These are phyloP conservation scores for Ganoderma resinaceum DNA, from an alignment of 1,284 basidiomycete species.

Conservation along the genomic window DNA sequence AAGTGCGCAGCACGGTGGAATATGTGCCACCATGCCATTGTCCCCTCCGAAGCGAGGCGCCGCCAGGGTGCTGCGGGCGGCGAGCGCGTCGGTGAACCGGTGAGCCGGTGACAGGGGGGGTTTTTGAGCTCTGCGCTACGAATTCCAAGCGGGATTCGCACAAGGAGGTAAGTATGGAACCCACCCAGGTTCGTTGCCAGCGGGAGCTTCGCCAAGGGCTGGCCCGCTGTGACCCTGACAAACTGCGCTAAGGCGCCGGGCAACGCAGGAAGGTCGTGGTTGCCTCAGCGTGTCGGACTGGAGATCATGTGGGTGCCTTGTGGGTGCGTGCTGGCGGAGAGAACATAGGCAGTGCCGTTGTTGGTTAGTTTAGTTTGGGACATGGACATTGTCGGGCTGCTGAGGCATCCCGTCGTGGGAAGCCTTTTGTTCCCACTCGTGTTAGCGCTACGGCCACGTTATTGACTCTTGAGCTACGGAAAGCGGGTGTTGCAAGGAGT, in stretches of 20 bases:
- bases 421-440: conserved; percentile 21
- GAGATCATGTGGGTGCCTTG: conserved; percentile 21
- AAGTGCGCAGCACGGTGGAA: background rate
- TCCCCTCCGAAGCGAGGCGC: background rate
- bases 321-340: conserved; percentile 4
- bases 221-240: background rate
- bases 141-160: background rate
- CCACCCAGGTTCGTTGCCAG: conserved; percentile 17
- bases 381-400: conserved; percentile 14
- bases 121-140: background rate
- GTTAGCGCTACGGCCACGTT: conserved; percentile 14
- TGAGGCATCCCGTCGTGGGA: conserved; percentile 22
- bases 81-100: no score
- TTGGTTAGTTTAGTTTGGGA: conserved; percentile 21
- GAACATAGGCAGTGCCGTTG: conserved; percentile 26
- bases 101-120: background rate
- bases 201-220: background rate
- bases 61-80: no score
- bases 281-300: no score
- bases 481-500: conserved; percentile 13
- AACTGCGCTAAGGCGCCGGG: background rate
- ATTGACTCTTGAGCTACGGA: background rate
- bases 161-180: conserved; percentile 8
- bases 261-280: conserved; percentile 8
- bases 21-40: background rate